These are phyloP conservation scores for Chrysoporthe deuterocubensis DNA, from an alignment of 2,329 filamentous ascomycete species.

Conservation along the genomic window DNA sequence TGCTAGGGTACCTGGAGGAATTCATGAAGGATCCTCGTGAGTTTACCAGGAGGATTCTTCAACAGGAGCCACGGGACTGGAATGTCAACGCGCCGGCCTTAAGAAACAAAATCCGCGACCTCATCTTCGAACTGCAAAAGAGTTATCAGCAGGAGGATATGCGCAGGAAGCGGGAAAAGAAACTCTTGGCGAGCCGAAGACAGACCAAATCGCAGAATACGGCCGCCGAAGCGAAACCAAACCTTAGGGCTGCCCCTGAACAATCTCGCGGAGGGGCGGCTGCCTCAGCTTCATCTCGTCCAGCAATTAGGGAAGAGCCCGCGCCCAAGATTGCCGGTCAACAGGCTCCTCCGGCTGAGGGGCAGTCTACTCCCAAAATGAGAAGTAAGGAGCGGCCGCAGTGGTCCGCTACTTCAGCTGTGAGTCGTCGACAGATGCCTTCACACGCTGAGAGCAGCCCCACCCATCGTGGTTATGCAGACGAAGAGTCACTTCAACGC, in stretches of 20 bases:
- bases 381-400: background rate
- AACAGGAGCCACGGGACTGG: constrained; percentile 56
- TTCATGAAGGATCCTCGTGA: constrained; percentile 76
- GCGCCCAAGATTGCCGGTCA: background rate
- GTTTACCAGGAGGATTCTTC: constrained; percentile 71
- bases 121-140: constrained; percentile 66
- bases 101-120: constrained; percentile 66
- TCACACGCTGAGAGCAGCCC: constrained; percentile 1
- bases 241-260: background rate
- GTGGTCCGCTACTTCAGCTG: background rate
- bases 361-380: background rate
- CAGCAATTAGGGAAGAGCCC: background rate
- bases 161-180: constrained; percentile 41
- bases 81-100: constrained; percentile 62
- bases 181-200: constrained; percentile 31
- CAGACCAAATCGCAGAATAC: constrained; percentile 8
- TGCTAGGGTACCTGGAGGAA: constrained; percentile 81
- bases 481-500: background rate
- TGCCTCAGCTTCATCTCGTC: background rate
- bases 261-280: background rate
- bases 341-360: background rate
- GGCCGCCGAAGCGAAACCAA: background rate
- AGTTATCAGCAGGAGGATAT: constrained; percentile 55
- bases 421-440: constrained; percentile 11
- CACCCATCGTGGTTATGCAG: background rate